Evolutionary conservation across 148 eudicot genomes (phyloP), one percentile per base, ranked within the genome.

Genomic region (Silene conica): DNA sequence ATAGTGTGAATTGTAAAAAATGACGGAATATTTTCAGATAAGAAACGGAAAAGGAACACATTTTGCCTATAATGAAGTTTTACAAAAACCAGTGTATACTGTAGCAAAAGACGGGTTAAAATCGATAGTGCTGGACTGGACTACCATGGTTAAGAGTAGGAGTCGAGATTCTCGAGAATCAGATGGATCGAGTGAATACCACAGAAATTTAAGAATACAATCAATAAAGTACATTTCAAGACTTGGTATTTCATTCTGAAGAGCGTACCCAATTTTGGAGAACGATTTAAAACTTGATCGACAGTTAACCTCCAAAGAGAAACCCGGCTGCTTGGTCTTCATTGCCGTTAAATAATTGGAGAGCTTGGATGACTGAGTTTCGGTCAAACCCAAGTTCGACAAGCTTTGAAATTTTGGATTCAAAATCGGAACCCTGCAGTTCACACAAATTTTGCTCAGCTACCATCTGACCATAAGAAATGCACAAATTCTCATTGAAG

Each of bases 321-420:
- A 83, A 87, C 22, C 86, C 83, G 34, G 98, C 98, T 1, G 98
- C 98, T 82, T 87, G 92, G 18, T 93, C 98, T 86, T 93, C 98
- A 58, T 93, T 91, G 73, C 98, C 94, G 72, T 88, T 76, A 60
- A 69, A 86, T 67, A 91, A 75, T 77, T 89, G 84, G 13, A 91
- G 86, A 70, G 98, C 98, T 73, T 93, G 88, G 71, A 89, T 69
- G 20, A 87, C 96, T 55, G 86, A 83, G 23, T 86, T 91, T 69
- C 98, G 84, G 58, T 82, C 90, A 75, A 96, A 96, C 56, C 97
- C 97, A 19, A 96, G 85, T 80, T 96, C 99, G 28, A 92, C 82
- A 54, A 96, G 96, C 84, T 82, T 92, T 58, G 88, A 74, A 8
- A 96, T 84, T 87, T 96, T 92, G 54, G 96, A 92, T 84, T 96